These are phyloP conservation scores for Phlebiopsis gigantea DNA, from an alignment of 768 basidiomycete genomes.

Conservation along the genomic window DNA sequence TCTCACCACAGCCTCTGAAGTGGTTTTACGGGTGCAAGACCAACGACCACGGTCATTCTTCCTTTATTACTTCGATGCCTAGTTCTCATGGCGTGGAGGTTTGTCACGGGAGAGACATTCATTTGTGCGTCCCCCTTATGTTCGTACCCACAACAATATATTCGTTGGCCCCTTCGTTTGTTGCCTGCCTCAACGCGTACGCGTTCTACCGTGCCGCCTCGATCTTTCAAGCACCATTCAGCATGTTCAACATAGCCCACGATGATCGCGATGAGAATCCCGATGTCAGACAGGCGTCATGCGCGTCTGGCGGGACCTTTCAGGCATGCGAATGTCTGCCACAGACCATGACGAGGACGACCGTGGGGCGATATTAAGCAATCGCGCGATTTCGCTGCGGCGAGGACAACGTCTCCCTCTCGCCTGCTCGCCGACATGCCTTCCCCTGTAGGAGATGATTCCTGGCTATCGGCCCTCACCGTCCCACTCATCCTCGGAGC, in stretches of 20 bases:
- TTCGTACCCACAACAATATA: conserved; percentile 1
- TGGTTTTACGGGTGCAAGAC: conserved; percentile 29
- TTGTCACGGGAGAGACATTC: conserved; percentile 27
- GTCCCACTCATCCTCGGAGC: neutral
- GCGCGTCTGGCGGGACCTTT: neutral
- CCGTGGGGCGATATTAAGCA: neutral
- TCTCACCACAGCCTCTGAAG: conserved; percentile 32
- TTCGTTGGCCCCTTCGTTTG: neutral
- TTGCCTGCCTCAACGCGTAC: neutral
- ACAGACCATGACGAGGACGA: neutral
- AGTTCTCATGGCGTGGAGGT: conserved; percentile 19
- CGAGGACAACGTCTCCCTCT: neutral
- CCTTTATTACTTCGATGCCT: conserved; percentile 25
- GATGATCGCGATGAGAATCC: neutral
- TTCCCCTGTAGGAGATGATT: neutral
- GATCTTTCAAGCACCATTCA: neutral
- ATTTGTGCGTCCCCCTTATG: neutral
- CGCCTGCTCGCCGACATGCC: neutral
- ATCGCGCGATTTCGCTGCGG: neutral
- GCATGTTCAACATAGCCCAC: neutral
- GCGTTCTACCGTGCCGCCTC: neutral
- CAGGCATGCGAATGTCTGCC: neutral
- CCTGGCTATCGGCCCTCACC: neutral
- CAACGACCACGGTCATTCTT: conserved; percentile 15
- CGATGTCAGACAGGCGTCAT: neutral